Percentiles rank a stretch among this genome's conserved stretches.
phyloP scores from a whole-genome alignment of 257 asterid species.

The Solanum corneliomulleri region DNA sequence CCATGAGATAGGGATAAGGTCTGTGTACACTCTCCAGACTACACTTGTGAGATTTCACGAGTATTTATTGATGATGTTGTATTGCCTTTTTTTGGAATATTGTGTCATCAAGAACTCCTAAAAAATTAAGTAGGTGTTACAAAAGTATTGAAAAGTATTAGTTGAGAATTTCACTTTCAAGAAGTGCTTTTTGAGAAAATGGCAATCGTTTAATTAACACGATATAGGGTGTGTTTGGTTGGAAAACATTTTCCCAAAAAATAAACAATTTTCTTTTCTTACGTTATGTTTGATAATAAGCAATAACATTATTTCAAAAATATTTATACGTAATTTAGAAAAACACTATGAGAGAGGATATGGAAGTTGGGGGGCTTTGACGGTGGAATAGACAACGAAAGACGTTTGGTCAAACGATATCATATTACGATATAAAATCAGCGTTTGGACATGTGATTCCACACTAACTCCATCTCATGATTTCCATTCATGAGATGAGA shows the following conservation, averaged over 20 bases:
- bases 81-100: too few species aligned
- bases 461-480: too few species aligned
- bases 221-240: neutral
- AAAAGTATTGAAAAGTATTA: neutral
- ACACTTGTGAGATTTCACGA: too few species aligned
- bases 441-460: too few species aligned
- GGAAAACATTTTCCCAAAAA: neutral
- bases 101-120: too few species aligned
- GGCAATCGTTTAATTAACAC: neutral
- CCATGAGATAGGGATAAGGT: neutral
- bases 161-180: neutral
- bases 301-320: neutral
- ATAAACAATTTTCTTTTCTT: neutral
- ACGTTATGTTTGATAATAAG: neutral
- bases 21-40: too few species aligned
- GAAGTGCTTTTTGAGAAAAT: neutral
- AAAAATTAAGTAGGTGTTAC: too few species aligned
- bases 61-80: too few species aligned
- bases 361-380: neutral
- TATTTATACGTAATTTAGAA: neutral
- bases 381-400: neutral
- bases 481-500: too few species aligned
- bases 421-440: too few species aligned
- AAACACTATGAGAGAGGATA: neutral
- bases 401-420: too few species aligned